Base-by-base conservation (phyloP, 2,329 filamentous ascomycete species). In the Rugonectria rugulosa region DNA sequence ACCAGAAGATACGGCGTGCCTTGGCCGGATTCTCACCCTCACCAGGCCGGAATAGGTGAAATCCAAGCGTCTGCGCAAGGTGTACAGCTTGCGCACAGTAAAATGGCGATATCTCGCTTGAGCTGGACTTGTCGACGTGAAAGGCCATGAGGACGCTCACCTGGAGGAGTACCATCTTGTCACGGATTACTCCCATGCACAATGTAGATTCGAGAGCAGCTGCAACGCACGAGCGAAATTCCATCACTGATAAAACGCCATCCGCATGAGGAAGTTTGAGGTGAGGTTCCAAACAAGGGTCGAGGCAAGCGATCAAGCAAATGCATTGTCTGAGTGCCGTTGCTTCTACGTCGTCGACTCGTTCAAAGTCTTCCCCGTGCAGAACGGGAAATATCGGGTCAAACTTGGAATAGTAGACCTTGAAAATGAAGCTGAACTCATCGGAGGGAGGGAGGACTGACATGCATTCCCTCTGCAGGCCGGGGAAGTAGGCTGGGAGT, bases 161-260 rank as follows among this genome's bases (percentile, higher is more conserved):
- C 19, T 53, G 41, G 3, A 53, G 49, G 3, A 53, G 12, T 1
- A 53, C 49, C 49, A 53, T 45, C 15, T 53, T 53, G 12, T 46
- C 41, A 14, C 29, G 41, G 17, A 53, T 53, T 6, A 53, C 36
- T 3, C 43, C 49, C 26, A 53, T 31, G n/a, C 46, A 42, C 5
- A 53, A 26, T 8, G 32, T 40, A 8, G 44, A 42, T 5, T 53
- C 38, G 10, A 53, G n/a, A 2, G 49, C 49, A 7, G 20, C 15
- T 12, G 49, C 49, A 11, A 53, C 32, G 34, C 42, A 34, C 10
- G 26, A 34, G 6, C 49, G 49, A 12, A 53, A 53, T 10, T 45
- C 27, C n/a, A 46, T 53, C 11, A 17, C 41, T 4, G 34, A 46
- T 17, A 53, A 20, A 4, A 41, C 4, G 9, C 17, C 14, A 15